A percentile compares a stretch with the other conserved stretches of the same genome.
These are phyloP conservation scores for Penicillium odoratum DNA, from an alignment of 495 filamentous ascomycete species.

Conservation along the genomic window DNA sequence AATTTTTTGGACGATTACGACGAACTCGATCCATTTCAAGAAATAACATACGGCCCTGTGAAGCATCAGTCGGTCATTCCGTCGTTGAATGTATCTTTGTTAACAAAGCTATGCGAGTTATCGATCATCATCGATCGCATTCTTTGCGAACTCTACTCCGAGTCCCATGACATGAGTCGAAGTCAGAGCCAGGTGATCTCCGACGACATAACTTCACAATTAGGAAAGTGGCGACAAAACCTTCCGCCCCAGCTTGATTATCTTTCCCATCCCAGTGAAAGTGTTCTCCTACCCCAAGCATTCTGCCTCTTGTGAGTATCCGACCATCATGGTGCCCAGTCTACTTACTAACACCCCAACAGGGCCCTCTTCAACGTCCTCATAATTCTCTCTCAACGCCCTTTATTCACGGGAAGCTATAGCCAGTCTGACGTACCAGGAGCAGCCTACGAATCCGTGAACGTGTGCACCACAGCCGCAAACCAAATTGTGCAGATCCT, in stretches of 20 bases:
- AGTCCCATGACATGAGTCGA: slow-evolving; percentile 22
- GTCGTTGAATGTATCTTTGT: slow-evolving; percentile 29
- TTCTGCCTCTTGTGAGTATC: slow-evolving; percentile 27
- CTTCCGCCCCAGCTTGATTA: slow-evolving; percentile 29
- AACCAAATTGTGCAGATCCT: slow-evolving; percentile 34
- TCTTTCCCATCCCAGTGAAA: slow-evolving; percentile 16
- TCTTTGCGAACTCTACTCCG: slow-evolving; percentile 31
- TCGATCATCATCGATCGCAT: slow-evolving; percentile 33
- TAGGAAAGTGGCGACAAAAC: slow-evolving; percentile 25
- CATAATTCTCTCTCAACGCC: slow-evolving; percentile 31
- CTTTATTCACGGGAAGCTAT: slow-evolving; percentile 24
- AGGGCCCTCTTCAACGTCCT: slow-evolving; percentile 35
- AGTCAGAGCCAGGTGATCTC: slow-evolving; percentile 19
- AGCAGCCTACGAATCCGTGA: slow-evolving; percentile 30
- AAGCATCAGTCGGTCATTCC: slow-evolving; percentile 16
- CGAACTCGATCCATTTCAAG: slow-evolving; percentile 34
- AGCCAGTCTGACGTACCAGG: slow-evolving; percentile 9
- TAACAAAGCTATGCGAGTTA: slow-evolving; percentile 34
- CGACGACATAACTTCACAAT: slow-evolving; percentile 23
- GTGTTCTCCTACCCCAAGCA: slow-evolving; percentile 21
- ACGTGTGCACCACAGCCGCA: slow-evolving; percentile 29
- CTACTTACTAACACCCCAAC: background rate
- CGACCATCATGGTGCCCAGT: background rate
- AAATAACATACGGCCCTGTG: slow-evolving; percentile 21
- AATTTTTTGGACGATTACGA: slow-evolving; percentile 35